Conservation (phyloP, 73 alveolate species). For the Breviolum minutum region DNA sequence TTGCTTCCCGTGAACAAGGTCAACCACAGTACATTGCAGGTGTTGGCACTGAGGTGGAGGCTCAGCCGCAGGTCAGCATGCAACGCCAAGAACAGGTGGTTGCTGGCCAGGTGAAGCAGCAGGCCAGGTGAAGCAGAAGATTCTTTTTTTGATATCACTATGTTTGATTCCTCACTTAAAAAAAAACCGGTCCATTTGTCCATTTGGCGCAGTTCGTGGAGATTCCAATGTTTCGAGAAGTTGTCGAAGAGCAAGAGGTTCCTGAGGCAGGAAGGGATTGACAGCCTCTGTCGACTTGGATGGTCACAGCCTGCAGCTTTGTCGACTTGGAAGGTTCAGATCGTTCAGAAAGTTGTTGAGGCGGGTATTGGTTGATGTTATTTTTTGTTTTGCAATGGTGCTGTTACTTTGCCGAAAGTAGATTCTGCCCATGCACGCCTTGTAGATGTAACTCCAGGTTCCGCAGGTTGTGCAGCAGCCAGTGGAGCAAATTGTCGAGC, state of each 20-base stretch:
- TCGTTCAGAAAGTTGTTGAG: slow-evolving; percentile 84
- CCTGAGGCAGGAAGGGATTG: slow-evolving; percentile 9
- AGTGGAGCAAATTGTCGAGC: slow-evolving; percentile 91
- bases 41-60: slow-evolving; percentile 40
- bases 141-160: no score
- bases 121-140: background rate
- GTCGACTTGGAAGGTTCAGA: slow-evolving; percentile 41
- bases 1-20: slow-evolving; percentile 59
- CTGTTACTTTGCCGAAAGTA: background rate
- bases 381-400: background rate
- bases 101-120: slow-evolving; percentile 93
- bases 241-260: slow-evolving; percentile 51
- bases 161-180: background rate
- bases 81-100: slow-evolving; percentile 73
- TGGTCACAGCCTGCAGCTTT: background rate
- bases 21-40: slow-evolving; percentile 53
- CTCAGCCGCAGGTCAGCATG: slow-evolving; percentile 29
- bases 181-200: background rate
- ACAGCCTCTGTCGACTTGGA: background rate
- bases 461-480: slow-evolving; percentile 67
- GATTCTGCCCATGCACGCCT: background rate
- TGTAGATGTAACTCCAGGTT: background rate
- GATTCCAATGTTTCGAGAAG: slow-evolving; percentile 64
- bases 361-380: background rate
- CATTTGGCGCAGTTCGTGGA: slow-evolving; percentile 55